These are phyloP conservation scores for Porphyrellus cyaneotinctus DNA, from an alignment of 768 basidiomycete genomes.

Conservation along the genomic window DNA sequence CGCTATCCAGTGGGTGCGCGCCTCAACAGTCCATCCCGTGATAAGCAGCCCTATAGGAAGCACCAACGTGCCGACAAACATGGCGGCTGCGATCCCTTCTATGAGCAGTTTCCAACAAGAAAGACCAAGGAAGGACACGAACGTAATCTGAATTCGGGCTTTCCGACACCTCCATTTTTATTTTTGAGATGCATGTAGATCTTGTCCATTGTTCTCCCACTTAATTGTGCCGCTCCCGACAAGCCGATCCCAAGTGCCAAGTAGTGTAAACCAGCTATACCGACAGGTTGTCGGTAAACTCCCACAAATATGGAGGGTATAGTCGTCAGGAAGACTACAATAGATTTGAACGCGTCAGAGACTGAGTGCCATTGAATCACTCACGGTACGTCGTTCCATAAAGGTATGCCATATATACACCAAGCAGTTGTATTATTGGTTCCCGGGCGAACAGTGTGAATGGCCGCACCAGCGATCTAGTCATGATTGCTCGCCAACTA, in stretches of 20 bases:
- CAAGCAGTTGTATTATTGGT: constrained; percentile 64
- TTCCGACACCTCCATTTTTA: constrained; percentile 51
- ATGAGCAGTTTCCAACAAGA: not conserved
- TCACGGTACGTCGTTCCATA: constrained; percentile 60
- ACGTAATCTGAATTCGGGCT: constrained; percentile 54
- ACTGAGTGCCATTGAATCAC: constrained; percentile 17
- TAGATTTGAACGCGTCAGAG: not conserved
- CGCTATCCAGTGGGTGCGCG: constrained; percentile 61
- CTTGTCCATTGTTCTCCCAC: constrained; percentile 53
- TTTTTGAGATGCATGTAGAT: constrained; percentile 48
- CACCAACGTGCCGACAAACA: constrained; percentile 54
- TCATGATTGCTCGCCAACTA: constrained; percentile 53
- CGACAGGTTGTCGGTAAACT: constrained; percentile 50
- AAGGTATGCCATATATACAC: constrained; percentile 64
- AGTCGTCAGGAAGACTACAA: constrained; percentile 62
- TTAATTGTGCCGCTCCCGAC: constrained; percentile 45
- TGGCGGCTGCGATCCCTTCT: constrained; percentile 46
- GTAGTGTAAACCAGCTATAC: constrained; percentile 67
- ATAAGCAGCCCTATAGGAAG: constrained; percentile 68
- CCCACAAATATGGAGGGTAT: constrained; percentile 56
- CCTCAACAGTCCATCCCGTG: constrained; percentile 64
- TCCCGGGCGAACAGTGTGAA: constrained; percentile 58
- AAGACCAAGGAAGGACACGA: constrained; percentile 9
- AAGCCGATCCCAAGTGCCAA: constrained; percentile 68
- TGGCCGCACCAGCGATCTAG: constrained; percentile 58